Base-by-base conservation (phyloP, 371 early-diverging fungal genomes). In the Syncephalastrum racemosum region DNA sequence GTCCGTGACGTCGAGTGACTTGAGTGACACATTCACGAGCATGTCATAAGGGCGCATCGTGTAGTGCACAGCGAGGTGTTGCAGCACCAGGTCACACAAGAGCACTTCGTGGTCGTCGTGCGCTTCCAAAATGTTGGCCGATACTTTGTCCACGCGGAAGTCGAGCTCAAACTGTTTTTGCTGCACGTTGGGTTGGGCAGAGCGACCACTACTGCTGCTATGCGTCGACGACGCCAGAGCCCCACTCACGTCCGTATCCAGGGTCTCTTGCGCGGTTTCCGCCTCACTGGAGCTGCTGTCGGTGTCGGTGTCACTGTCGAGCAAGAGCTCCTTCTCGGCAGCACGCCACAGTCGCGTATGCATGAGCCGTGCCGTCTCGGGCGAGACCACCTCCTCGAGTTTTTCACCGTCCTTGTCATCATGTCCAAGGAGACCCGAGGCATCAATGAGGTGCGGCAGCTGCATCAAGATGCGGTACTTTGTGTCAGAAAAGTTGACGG, bases 381-480 rank as follows among this genome's bases (percentile, higher is more conserved):
- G 27, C 50, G 44, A 18, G 20, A 41, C 10, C 15, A 8, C 24
- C 49, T 45, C 18, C 46, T 50, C 10, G 0, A 12, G 36, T 8
- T 31, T 51, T 13, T 39, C 19, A 2, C 19, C 27, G 1, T 50
- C 51, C n/a, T 50, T 22, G 13, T 23, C 25, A 18, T 24, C 39
- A 14, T 48, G 18, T 10, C 61, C 64, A 5, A 77, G 43, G 1
- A 77, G n/a, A 8, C 77, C 77, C 15, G 77, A 84, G 7, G 66
- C 69, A 41, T 73, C 77, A 59, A 62, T 96, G 84, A 58, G 88
- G 8, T 60, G 64, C 4, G 77, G 80, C 39, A 94, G 80, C 13
- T 80, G 79, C 96, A 96, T 96, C 12, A 96, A 73, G 0, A 89
- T 85, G 58, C 89, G 89, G 81, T 98, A 97, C 70, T 97, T 97